Conservation (phyloP, 176 grass and related monocot genomes). For the Elaeis guineensis region DNA sequence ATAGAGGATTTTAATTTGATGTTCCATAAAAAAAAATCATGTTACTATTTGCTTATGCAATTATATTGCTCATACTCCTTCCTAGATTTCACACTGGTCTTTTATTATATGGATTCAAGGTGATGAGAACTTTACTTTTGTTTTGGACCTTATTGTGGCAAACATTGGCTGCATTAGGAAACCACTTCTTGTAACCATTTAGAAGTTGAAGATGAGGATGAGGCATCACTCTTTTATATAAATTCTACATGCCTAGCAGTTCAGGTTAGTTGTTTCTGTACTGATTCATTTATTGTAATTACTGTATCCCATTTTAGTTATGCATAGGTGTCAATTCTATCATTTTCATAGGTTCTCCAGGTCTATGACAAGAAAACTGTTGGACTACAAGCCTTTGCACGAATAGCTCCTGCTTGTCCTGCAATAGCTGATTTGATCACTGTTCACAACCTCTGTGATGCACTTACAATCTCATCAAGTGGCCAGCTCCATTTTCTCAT, state of each 20-base stretch:
- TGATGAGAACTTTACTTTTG: no score
- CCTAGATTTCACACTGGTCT: background rate
- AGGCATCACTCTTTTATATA: conserved; percentile 70
- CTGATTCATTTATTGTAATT: background rate
- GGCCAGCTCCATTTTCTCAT: conserved; percentile 85
- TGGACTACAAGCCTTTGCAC: conserved; percentile 73
- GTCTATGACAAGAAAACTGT: conserved; percentile 71
- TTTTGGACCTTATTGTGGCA: no score
- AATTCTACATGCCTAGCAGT: conserved; percentile 78
- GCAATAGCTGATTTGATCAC: conserved; percentile 75
- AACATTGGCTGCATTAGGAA: conserved; percentile 25
- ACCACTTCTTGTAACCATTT: conserved; percentile 18
- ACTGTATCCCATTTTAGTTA: background rate
- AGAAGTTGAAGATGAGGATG: conserved; percentile 54
- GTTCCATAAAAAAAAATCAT: no score
- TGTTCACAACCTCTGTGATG: conserved; percentile 76
- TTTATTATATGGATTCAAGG: background rate
- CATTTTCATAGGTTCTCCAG: conserved; percentile 18
- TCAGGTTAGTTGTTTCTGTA: conserved; percentile 35
- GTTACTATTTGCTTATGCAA: no score
- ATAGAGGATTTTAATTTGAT: no score
- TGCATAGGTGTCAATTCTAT: conserved; percentile 9
- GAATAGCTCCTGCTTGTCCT: conserved; percentile 71
- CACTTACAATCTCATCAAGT: conserved; percentile 54
- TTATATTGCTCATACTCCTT: no score